Percentiles rank a stretch among this genome's conserved stretches.
These are phyloP conservation scores for Cytospora schulzeri DNA, from an alignment of 2,329 filamentous ascomycete genomes.

Conservation along the genomic window DNA sequence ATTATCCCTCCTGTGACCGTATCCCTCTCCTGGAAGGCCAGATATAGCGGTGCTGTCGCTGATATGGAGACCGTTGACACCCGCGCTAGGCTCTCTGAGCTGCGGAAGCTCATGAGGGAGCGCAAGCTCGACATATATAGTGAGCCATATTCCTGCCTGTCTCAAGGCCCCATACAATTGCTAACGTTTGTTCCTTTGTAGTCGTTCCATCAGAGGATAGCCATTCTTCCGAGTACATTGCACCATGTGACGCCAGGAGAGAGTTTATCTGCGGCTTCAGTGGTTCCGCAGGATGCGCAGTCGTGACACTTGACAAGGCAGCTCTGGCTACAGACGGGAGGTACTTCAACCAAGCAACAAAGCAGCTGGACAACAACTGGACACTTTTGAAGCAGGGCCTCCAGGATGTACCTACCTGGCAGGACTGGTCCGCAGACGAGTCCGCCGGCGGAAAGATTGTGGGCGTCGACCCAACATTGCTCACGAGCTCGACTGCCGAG, in stretches of 20 bases:
- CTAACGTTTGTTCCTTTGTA: constrained; percentile 47
- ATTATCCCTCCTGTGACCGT: neutral
- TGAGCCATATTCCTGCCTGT: constrained; percentile 49
- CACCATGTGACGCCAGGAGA: constrained; percentile 88
- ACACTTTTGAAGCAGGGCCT: constrained; percentile 87
- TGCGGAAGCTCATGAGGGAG: constrained; percentile 85
- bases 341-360: constrained; percentile 95
- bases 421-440: constrained; percentile 91
- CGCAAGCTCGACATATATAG: constrained; percentile 89
- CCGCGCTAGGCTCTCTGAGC: constrained; percentile 69
- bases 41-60: constrained; percentile 5
- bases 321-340: constrained; percentile 92
- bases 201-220: constrained; percentile 96
- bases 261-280: constrained; percentile 93
- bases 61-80: constrained; percentile 80
- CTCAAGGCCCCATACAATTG: constrained; percentile 28
- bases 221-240: constrained; percentile 97
- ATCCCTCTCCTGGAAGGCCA: constrained; percentile 3
- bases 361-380: constrained; percentile 93
- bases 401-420: constrained; percentile 93
- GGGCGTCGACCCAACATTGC: constrained; percentile 85
- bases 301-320: constrained; percentile 83
- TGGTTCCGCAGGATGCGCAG: constrained; percentile 90
- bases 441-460: constrained; percentile 85
- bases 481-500: constrained; percentile 64